These are phyloP conservation scores for Nymphaea thermarum DNA, from an alignment of 164 flowering plant genomes.

Conservation along the genomic window DNA sequence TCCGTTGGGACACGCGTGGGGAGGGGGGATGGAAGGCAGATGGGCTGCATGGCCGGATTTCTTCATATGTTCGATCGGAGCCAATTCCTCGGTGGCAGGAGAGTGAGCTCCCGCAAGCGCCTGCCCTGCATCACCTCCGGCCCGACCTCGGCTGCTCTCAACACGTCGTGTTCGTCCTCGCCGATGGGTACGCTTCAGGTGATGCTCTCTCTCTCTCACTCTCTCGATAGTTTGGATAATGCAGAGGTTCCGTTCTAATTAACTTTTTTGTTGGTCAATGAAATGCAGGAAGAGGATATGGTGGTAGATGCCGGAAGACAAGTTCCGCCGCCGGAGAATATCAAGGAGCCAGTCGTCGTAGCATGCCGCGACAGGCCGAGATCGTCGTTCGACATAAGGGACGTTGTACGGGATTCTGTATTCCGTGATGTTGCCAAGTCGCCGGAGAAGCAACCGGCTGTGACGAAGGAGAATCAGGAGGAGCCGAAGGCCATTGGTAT, in stretches of 20 bases:
- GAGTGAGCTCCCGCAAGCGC: conserved; percentile 51
- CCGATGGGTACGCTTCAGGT: neutral
- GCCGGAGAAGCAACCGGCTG: neutral
- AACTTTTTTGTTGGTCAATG: neutral
- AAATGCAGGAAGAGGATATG: neutral
- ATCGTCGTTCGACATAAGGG: neutral
- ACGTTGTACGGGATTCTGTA: neutral
- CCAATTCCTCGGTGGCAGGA: conserved; percentile 55
- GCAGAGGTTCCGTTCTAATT: neutral
- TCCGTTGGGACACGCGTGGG: conserved; percentile 53
- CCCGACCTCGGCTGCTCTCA: too few relatives aligned
- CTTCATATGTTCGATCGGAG: conserved; percentile 79
- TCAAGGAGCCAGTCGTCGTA: neutral
- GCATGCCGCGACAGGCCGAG: neutral
- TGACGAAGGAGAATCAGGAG: neutral
- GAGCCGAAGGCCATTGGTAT: too few relatives aligned
- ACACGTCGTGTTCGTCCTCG: too few relatives aligned
- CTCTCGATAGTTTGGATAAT: too few relatives aligned
- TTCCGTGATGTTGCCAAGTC: neutral
- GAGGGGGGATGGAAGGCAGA: conserved; percentile 73
- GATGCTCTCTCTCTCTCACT: neutral
- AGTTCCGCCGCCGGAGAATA: neutral
- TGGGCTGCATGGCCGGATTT: conserved; percentile 85
- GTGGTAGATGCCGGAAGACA: neutral
- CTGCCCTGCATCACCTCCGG: conserved; percentile 18